A percentile compares a stretch with the other conserved stretches of the same genome.
Evolutionary conservation across 2,329 filamentous ascomycete species (phyloP).

Genomic region (Fulvia fulva): DNA sequence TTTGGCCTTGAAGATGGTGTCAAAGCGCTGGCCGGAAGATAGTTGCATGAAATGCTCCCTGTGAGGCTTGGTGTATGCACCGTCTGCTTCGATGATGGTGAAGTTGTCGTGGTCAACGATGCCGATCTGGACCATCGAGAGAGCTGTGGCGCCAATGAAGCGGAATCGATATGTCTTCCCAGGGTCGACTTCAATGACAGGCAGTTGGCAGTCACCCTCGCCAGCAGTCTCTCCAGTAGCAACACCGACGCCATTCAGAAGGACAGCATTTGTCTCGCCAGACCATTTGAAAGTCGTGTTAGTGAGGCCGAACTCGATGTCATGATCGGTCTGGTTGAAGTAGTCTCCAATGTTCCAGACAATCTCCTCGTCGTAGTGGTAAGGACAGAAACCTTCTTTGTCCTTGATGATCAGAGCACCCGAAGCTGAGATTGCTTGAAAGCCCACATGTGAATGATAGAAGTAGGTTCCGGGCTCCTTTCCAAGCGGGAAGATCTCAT

Average conservation of each 20-base stretch:
- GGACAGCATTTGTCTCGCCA: conserved; percentile 55
- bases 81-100: conserved; percentile 59
- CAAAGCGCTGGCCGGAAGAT: conserved; percentile 58
- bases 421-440: conserved; percentile 56
- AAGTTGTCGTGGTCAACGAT: conserved; percentile 56
- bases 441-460: conserved; percentile 64
- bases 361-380: conserved; percentile 60
- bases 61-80: conserved; percentile 48
- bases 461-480: conserved; percentile 62
- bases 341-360: conserved; percentile 55
- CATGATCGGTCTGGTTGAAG: conserved; percentile 51
- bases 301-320: conserved; percentile 50
- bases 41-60: conserved; percentile 52
- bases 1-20: conserved; percentile 54
- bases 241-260: conserved; percentile 52
- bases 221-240: conserved; percentile 19
- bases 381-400: conserved; percentile 40
- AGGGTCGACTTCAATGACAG: conserved; percentile 57
- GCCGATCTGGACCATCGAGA: conserved; percentile 52
- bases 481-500: conserved; percentile 54
- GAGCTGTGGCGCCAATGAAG: conserved; percentile 54
- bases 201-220: conserved; percentile 18
- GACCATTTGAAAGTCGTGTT: conserved; percentile 51
- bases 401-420: conserved; percentile 60
- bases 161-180: conserved; percentile 59